These are phyloP conservation scores for Cordyceps fumosorosea DNA, from an alignment of 2,329 filamentous ascomycete species.

Conservation along the genomic window DNA sequence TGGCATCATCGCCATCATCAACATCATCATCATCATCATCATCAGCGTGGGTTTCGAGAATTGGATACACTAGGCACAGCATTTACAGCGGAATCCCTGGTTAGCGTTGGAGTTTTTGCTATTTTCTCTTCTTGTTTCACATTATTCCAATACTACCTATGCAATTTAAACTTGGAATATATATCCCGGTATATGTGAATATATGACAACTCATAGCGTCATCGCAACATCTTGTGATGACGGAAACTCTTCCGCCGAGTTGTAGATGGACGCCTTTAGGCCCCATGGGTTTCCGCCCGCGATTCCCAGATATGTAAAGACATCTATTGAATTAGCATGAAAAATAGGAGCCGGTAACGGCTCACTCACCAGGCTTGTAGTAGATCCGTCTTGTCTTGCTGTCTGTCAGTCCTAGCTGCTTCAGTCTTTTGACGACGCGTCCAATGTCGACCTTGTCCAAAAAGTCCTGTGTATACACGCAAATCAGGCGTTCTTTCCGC, in stretches of 20 bases:
- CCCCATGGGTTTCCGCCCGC: conserved; percentile 54
- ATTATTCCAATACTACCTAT: background rate
- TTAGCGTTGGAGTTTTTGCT: conserved; percentile 3
- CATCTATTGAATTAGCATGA: conserved; percentile 40
- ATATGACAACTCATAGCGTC: background rate
- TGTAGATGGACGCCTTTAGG: conserved; percentile 53
- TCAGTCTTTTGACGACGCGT: conserved; percentile 58
- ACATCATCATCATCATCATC: background rate
- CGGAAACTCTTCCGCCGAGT: conserved; percentile 36
- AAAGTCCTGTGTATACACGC: conserved; percentile 74
- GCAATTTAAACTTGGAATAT: background rate
- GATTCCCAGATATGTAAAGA: conserved; percentile 61
- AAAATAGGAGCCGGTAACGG: background rate
- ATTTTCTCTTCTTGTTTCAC: background rate
- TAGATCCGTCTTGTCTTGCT: conserved; percentile 50
- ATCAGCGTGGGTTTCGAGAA: background rate
- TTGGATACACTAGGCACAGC: background rate
- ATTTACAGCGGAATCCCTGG: background rate
- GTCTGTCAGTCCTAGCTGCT: conserved; percentile 54
- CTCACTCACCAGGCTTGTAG: conserved; percentile 64
- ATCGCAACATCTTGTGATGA: background rate
- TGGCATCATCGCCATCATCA: background rate
- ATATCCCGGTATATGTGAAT: background rate
- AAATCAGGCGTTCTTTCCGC: conserved; percentile 53
- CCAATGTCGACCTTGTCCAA: conserved; percentile 60